Evolutionary conservation across 768 basidiomycete genomes (phyloP), one percentile per base, ranked within the genome.

Genomic region (Trametes maxima): DNA sequence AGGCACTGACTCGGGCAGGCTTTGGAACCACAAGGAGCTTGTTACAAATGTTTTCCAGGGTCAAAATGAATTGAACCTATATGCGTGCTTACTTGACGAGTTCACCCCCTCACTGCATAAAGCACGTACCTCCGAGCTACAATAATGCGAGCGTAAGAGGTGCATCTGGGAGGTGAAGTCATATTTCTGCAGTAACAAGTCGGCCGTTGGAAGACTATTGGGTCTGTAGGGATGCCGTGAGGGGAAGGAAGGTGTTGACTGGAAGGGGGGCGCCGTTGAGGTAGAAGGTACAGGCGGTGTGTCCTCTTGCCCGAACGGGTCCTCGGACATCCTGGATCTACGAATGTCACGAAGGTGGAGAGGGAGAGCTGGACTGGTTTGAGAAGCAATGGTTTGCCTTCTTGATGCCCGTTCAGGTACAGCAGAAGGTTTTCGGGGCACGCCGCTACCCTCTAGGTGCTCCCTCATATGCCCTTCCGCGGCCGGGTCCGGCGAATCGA

Each of bases 1-100:
- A 78, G n/a, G 97, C 95, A 73, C 94, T 96, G 43, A 98, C 89
- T 40, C 96, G 87, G 13, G 97, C 97, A 46, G 91, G 94, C 69
- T 90, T 90, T 14, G 97, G 97, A 0, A 99, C 87, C 25, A 97
- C 88, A 50, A 99, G 77, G 39, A 99, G 81, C 51, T 92, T 84
- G 70, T 96, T 96, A 66, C 89, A 94, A 67, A 99, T 95, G 70
- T 88, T 90, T 74, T 98, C 96, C 49, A 99, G 82, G 17, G 86
- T 83, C 49, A 95, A 83, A 54, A 98, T 74, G 74, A 98, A 97
- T 77, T 89, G 85, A 50, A 95, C 83, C 89, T 95, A 68, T 56
- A 58, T 65, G 57, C 67, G 56, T 12, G 39, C 54, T 59, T 43
- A 43, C 43, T 63, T 6, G 8, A 60, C 57, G 21, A 53, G 12